A percentile compares a stretch with the other conserved stretches of the same genome.
These are phyloP conservation scores for Lanmaoa rubissima DNA, from an alignment of 768 basidiomycete genomes.

Conservation along the genomic window DNA sequence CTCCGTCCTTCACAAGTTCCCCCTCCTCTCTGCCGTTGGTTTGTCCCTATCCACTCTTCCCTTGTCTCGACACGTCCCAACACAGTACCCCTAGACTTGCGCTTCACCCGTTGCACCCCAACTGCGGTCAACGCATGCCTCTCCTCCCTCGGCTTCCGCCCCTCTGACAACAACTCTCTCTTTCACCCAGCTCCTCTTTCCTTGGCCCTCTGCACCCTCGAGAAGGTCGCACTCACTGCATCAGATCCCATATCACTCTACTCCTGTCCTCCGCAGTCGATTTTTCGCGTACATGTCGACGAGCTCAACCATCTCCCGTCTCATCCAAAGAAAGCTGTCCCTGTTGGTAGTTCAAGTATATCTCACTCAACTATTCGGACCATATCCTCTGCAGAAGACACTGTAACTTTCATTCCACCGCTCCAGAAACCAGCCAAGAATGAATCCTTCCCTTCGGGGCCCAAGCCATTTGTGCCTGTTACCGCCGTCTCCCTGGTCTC, in stretches of 20 bases:
- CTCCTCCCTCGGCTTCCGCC: slow-evolving; percentile 25
- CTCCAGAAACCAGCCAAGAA: slow-evolving; percentile 2
- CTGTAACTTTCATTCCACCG: slow-evolving; percentile 21
- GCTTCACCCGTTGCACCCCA: slow-evolving; percentile 45
- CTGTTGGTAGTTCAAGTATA: neutral
- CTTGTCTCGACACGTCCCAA: slow-evolving; percentile 1
- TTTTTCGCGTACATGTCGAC: slow-evolving; percentile 29
- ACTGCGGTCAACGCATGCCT: slow-evolving; percentile 16
- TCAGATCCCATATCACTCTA: slow-evolving; percentile 25
- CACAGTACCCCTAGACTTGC: slow-evolving; percentile 39
- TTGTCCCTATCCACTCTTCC: slow-evolving; percentile 21
- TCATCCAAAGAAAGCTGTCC: neutral
- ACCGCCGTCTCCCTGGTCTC: neutral
- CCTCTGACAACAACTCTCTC: slow-evolving; percentile 30
- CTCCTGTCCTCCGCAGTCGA: slow-evolving; percentile 24
- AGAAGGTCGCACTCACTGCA: slow-evolving; percentile 16
- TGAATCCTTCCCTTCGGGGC: neutral
- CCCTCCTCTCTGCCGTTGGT: slow-evolving; percentile 63
- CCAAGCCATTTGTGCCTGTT: neutral
- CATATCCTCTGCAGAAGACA: slow-evolving; percentile 9
- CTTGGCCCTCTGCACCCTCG: slow-evolving; percentile 34
- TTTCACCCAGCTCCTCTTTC: slow-evolving; percentile 45
- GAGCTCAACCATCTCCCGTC: slow-evolving; percentile 8
- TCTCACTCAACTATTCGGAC: slow-evolving; percentile 1
- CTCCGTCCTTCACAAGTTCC: slow-evolving; percentile 44